Conservation (phyloP, 2,329 filamentous ascomycete species). For the Exophiala xenobiotica region DNA sequence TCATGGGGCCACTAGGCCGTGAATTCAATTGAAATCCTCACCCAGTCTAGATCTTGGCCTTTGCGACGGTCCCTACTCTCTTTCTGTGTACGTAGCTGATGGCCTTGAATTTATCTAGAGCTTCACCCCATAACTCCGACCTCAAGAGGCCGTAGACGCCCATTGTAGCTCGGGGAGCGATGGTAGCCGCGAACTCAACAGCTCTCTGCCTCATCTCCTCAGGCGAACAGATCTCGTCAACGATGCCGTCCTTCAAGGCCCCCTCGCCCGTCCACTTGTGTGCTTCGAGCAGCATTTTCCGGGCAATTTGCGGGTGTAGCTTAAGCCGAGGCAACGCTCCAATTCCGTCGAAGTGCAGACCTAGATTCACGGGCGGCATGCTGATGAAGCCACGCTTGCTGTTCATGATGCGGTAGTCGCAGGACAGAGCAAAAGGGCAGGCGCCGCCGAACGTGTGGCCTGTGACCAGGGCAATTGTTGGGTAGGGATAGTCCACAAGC, state of each 20-base stretch:
- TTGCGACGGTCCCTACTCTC: slow-evolving; percentile 43
- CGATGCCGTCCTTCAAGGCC: slow-evolving; percentile 53
- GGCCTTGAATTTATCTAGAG: slow-evolving; percentile 49
- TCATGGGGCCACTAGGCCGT: too few relatives aligned
- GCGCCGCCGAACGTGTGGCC: slow-evolving; percentile 53
- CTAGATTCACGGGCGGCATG: slow-evolving; percentile 56
- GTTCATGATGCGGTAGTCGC: slow-evolving; percentile 53
- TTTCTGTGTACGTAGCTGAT: slow-evolving; percentile 57
- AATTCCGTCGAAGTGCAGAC: slow-evolving; percentile 57
- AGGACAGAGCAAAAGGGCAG: slow-evolving; percentile 48
- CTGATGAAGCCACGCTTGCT: slow-evolving; percentile 47
- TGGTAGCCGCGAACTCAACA: slow-evolving; percentile 45
- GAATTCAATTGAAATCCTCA: too few relatives aligned
- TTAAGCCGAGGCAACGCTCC: slow-evolving; percentile 54
- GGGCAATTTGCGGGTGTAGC: slow-evolving; percentile 50
- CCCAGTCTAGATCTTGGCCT: slow-evolving; percentile 49
- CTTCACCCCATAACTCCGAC: slow-evolving; percentile 56
- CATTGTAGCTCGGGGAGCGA: slow-evolving; percentile 40
- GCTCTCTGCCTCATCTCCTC: slow-evolving; percentile 50
- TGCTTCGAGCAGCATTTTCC: slow-evolving; percentile 58
- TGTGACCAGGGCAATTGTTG: slow-evolving; percentile 49
- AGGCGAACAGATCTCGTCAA: slow-evolving; percentile 52
- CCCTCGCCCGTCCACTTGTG: slow-evolving; percentile 55
- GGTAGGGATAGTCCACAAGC: slow-evolving; percentile 51
- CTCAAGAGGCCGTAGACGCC: slow-evolving; percentile 53